Percentiles rank a stretch among this genome's conserved stretches.
phyloP scores from a whole-genome alignment of 306 rosid genomes.

The Ziziphus jujuba region DNA sequence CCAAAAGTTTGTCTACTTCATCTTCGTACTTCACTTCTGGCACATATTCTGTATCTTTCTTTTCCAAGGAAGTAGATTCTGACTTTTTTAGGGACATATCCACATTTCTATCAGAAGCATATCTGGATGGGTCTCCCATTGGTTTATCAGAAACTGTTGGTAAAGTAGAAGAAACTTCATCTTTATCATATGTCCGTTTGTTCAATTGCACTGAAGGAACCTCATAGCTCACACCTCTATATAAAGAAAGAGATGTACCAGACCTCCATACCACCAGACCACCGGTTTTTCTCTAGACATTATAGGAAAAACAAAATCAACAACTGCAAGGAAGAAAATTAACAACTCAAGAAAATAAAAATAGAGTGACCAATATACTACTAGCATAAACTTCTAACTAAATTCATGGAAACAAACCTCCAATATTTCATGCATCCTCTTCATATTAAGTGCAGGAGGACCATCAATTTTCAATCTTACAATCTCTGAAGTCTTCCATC shows the following conservation, averaged over 20 bases:
- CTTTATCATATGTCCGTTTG: constrained; percentile 50
- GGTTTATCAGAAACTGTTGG: constrained; percentile 33
- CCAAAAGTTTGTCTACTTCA: constrained; percentile 73
- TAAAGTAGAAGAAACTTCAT: constrained; percentile 33
- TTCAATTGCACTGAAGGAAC: constrained; percentile 57
- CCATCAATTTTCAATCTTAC: constrained; percentile 91
- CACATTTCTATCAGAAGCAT: constrained; percentile 36
- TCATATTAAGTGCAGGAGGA: constrained; percentile 92
- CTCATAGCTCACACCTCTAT: constrained; percentile 94
- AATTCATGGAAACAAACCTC: constrained; percentile 64
- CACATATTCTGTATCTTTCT: constrained; percentile 27
- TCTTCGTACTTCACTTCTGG: constrained; percentile 72
- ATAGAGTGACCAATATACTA: neutral
- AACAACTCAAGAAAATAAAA: neutral
- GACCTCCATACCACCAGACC: constrained; percentile 98
- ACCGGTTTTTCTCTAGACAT: constrained; percentile 89
- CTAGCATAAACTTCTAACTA: constrained; percentile 16
- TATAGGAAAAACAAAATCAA: constrained; percentile 19
- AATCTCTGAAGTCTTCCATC: constrained; percentile 80
- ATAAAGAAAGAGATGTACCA: constrained; percentile 86
- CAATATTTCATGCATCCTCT: constrained; percentile 86
- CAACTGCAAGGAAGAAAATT: constrained; percentile 2
- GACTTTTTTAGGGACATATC: constrained; percentile 25
- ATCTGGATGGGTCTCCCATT: constrained; percentile 30
- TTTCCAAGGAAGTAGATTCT: constrained; percentile 39